Percentiles rank a stretch among this genome's conserved stretches.
These are phyloP conservation scores for Oemleria cerasiformis DNA, from an alignment of 306 rosid genomes.

Conservation along the genomic window DNA sequence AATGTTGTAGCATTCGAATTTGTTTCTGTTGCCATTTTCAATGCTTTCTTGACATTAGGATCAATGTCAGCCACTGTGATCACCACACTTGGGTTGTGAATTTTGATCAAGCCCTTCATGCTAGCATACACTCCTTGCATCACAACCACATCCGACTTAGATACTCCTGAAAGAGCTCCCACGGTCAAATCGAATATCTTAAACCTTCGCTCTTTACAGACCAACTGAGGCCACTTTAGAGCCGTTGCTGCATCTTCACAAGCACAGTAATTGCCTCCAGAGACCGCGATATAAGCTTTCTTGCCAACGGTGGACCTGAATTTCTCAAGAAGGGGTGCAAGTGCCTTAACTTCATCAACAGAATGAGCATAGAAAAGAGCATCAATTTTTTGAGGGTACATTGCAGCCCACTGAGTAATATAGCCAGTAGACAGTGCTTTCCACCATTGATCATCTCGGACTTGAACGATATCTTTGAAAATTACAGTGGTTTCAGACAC, in stretches of 20 bases:
- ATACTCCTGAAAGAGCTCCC: slow-evolving; percentile 62
- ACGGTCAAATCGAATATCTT: slow-evolving; percentile 75
- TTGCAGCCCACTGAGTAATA: slow-evolving; percentile 92
- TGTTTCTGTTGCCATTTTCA: slow-evolving; percentile 80
- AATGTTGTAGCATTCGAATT: slow-evolving; percentile 52
- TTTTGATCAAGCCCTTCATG: slow-evolving; percentile 85
- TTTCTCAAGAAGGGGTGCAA: slow-evolving; percentile 80
- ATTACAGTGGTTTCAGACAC: slow-evolving; percentile 97
- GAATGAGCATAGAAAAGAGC: slow-evolving; percentile 92
- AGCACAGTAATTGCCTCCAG: slow-evolving; percentile 67
- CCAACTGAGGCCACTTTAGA: slow-evolving; percentile 73
- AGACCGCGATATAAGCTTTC: slow-evolving; percentile 77
- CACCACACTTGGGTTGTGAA: slow-evolving; percentile 83
- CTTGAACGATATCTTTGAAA: slow-evolving; percentile 88
- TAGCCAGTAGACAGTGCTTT: slow-evolving; percentile 87
- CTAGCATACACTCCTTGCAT: slow-evolving; percentile 78
- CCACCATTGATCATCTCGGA: slow-evolving; percentile 99
- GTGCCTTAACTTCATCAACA: slow-evolving; percentile 64
- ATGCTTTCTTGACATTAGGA: slow-evolving; percentile 68
- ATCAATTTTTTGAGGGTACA: slow-evolving; percentile 87
- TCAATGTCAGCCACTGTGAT: slow-evolving; percentile 70
- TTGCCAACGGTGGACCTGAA: slow-evolving; percentile 77
- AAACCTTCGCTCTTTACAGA: slow-evolving; percentile 76
- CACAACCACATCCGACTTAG: slow-evolving; percentile 79
- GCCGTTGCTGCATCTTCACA: slow-evolving; percentile 79